Evolutionary conservation across 148 eudicot genomes (phyloP).

Genomic region (Camellia lanceoleosa): DNA sequence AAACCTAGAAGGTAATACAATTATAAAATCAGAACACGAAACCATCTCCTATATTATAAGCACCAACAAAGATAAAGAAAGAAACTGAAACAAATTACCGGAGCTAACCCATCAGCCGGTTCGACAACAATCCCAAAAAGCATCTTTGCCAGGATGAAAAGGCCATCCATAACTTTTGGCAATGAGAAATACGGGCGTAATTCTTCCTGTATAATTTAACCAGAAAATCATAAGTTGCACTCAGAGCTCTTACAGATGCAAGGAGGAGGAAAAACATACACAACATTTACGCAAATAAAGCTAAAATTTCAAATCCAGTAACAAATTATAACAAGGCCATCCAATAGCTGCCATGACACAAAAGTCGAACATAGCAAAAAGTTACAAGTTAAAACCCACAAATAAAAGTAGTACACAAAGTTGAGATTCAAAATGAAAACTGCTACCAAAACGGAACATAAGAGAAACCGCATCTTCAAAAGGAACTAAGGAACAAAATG

Average conservation of each 20-base stretch:
- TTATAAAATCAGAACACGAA: constrained; percentile 6
- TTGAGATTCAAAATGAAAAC: not conserved
- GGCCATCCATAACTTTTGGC: constrained; percentile 97
- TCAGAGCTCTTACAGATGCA: not conserved
- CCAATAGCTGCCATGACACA: not conserved
- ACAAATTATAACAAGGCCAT: not conserved
- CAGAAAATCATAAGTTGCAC: constrained; percentile 4
- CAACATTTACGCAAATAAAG: not conserved
- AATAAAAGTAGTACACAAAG: not conserved
- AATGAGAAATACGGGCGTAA: constrained; percentile 90
- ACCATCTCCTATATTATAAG: not conserved
- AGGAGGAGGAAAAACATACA: not conserved
- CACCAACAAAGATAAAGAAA: not conserved
- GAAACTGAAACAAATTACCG: constrained; percentile 38
- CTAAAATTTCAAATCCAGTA: not conserved
- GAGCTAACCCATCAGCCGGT: constrained; percentile 90
- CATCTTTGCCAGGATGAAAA: constrained; percentile 79
- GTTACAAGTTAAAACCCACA: not conserved
- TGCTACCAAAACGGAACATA: not conserved
- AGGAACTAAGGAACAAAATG: constrained; percentile 6
- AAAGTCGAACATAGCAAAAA: not conserved
- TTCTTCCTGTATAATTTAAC: constrained; percentile 60
- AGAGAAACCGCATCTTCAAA: not conserved
- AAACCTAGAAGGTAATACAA: constrained; percentile 46
- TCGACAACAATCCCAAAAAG: constrained; percentile 69